phyloP scores from a whole-genome alignment of 169 alveolate species.

The Plasmodium malariae region DNA sequence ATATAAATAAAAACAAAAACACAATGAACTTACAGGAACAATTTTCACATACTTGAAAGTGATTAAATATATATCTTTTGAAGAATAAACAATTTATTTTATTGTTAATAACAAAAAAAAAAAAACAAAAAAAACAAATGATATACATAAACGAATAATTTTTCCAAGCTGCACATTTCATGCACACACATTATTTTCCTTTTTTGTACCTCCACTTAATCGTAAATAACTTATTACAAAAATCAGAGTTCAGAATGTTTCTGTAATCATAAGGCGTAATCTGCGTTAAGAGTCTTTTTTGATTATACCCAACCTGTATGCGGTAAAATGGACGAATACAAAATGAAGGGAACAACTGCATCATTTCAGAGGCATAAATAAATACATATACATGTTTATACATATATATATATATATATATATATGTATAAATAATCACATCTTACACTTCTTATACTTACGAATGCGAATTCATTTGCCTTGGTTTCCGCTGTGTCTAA shows the following conservation, averaged over 20 bases:
- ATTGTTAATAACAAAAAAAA: no score
- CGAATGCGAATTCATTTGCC: slow-evolving; percentile 71
- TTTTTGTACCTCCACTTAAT: slow-evolving; percentile 47
- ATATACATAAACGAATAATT: not conserved
- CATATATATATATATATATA: not conserved
- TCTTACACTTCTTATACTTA: slow-evolving; percentile 6
- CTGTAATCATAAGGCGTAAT: slow-evolving; percentile 72
- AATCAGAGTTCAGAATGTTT: slow-evolving; percentile 22
- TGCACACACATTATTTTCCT: not conserved
- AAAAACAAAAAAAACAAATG: not conserved
- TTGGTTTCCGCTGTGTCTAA: slow-evolving; percentile 35
- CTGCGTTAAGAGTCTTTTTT: slow-evolving; percentile 58
- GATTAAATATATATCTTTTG: not conserved
- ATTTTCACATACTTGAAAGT: not conserved
- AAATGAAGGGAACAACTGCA: no score
- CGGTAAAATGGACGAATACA: not conserved
- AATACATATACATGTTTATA: not conserved
- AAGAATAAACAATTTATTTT: not conserved
- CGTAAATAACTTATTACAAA: slow-evolving; percentile 58
- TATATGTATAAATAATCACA: not conserved
- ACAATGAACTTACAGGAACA: not conserved
- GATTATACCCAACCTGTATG: slow-evolving; percentile 71
- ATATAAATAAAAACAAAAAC: not conserved
- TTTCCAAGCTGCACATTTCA: not conserved
- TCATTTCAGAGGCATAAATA: not conserved